Base-by-base conservation (phyloP, 1,284 basidiomycete genomes). In the Ganoderma meredithae region DNA sequence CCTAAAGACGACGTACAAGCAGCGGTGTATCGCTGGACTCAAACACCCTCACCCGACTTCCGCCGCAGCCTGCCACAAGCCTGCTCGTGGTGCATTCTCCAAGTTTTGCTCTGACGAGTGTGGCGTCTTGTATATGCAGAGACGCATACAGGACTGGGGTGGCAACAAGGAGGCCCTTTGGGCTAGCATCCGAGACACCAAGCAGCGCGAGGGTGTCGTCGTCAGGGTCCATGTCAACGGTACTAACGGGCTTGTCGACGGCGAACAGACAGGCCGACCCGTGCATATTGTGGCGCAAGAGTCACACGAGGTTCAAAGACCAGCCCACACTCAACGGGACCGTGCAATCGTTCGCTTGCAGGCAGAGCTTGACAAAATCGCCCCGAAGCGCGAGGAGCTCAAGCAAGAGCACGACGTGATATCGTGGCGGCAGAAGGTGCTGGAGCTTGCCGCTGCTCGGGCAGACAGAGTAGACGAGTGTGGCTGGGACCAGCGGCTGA, bases 101-200 rank as follows among this genome's bases (percentile, higher is more conserved):
- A 95, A 95, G 78, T 96, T 93, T 76, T 95, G 93, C 75, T 94
- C 92, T 3, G 89, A 93, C 62, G 90, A 90, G 70, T 95, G 93
- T 73, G 93, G 93, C 17, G 80, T 92, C 69, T 86, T 84, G 73
- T 89, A 84, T 76, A 88, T 93, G 87, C 86, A 86, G 70, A 80
- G 81, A 59, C 88, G 87, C 53, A 87, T 92, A 59, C 82, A 87
- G 53, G 79, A 77, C 33, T 93, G 87, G 86, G 90, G 88, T 27
- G 90, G 90, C 3, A 85, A 86, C 73, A 83, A 84, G 66, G 85
- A 86, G 40, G 80, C 83, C 41, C 81, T 94, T 0, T 93, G 92
- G 92, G 89, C 91, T 56, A 86, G 83, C 61, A 89, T 93, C 69
- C 90, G 90, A 77, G 81, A 85, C 69, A 88, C 89, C 1, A 83